Evolutionary conservation across 1,284 basidiomycete species (phyloP), one percentile per base, ranked within the genome.

Genomic region (Pascua sp.): DNA sequence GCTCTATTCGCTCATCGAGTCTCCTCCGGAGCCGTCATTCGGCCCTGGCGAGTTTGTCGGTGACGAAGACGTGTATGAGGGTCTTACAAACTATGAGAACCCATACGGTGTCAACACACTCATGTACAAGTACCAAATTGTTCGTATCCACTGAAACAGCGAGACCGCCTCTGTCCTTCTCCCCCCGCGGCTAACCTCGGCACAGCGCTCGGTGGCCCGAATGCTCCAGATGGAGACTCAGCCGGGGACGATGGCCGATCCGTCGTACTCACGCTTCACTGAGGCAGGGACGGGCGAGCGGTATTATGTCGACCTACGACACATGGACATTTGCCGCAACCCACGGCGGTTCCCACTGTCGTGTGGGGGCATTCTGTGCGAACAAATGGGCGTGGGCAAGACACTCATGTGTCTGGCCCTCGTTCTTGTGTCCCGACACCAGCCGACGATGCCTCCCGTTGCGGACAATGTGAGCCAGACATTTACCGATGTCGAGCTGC

Each of bases 341-440:
- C 68, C 72, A 0, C 63, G 58, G 1, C 64, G 68, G 51, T 72
- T 69, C 54, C 65, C 72, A 13, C 59, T 75, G 8, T 68, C 71
- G 4, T 56, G 64, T 39, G 75, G 75, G 5, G 75, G 75, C 2
- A 72, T 77, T 12, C 55, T 77, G 62, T 75, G 77, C 55, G 78
- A 80, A 48, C 77, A 79, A 42, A 80, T 80, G 78, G 78, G 78
- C 13, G 60, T 62, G 0, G 78, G 78, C 42, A 80, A 80, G 62
- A 78, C 77, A 0, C 60, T 77, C 38, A 79, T 78, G 56, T 71
- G 68, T 37, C 67, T 80, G 16, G 65, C 77, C 0, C 68, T 79
- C 15, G 69, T 80, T 42, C 55, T 75, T 9, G 62, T 73, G 3
- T 76, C 74, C 0, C 59, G 66, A 11, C 66, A 72, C 50, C 68